Evolutionary conservation across 257 asterid genomes (phyloP).

Genomic region (Voacanga thouarsii): DNA sequence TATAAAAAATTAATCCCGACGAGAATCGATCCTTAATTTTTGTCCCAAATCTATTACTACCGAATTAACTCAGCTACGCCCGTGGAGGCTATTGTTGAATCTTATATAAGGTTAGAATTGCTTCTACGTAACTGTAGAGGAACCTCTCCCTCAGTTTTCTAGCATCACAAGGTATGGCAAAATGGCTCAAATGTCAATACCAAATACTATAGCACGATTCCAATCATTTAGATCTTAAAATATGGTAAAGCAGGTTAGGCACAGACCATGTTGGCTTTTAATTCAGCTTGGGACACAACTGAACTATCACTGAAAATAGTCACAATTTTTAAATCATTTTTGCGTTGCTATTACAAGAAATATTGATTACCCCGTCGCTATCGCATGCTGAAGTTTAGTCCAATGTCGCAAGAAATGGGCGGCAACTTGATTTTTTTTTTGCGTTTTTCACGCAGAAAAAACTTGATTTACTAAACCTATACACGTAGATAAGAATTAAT

Average conservation of each 20-base stretch:
- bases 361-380: conserved; percentile 9
- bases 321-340: not conserved
- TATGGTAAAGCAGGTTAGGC: not conserved
- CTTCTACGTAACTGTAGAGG: no score
- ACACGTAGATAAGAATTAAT: no score
- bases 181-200: not conserved
- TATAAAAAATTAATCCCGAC: no score
- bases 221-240: not conserved
- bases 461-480: not conserved
- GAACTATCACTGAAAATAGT: not conserved
- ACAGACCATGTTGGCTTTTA: not conserved
- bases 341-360: not conserved
- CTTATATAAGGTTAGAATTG: no score
- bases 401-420: not conserved
- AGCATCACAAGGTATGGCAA: not conserved
- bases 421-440: conserved; percentile 1
- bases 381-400: not conserved
- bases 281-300: not conserved
- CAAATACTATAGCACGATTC: not conserved
- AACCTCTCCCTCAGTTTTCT: no score
- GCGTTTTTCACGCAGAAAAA: not conserved
- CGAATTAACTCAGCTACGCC: no score
- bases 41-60: no score
- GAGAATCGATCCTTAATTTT: no score
- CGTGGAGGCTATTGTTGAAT: no score